Percentiles rank a stretch among this genome's conserved stretches.
These are phyloP conservation scores for Chaetomium olivaceum DNA, from an alignment of 2,329 filamentous ascomycete species.

Conservation along the genomic window DNA sequence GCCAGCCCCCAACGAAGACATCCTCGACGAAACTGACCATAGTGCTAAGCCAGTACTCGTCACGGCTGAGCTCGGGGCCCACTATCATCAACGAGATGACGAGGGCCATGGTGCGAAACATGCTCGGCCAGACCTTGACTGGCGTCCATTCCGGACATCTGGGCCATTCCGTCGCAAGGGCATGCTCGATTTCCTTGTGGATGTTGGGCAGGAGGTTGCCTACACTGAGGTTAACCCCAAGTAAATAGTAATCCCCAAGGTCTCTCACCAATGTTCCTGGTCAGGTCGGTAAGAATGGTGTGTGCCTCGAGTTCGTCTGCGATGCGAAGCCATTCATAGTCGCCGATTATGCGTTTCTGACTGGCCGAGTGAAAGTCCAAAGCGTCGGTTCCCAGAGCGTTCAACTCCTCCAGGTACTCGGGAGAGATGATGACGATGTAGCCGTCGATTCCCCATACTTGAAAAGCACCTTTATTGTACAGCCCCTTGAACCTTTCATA, in stretches of 20 bases:
- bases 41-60: not conserved
- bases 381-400: not conserved
- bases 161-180: not conserved
- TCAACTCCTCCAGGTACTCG: not conserved
- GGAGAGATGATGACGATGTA: not conserved
- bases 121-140: conserved; percentile 1
- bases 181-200: not conserved
- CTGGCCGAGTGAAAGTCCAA: not conserved
- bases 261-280: not conserved
- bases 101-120: not conserved
- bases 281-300: not conserved
- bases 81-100: conserved; percentile 1
- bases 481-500: not conserved
- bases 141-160: not conserved
- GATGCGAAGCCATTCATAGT: not conserved
- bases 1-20: not conserved
- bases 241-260: not conserved
- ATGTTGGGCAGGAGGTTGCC: not conserved
- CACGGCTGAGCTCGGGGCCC: not conserved
- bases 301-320: not conserved
- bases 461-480: not conserved
- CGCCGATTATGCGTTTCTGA: not conserved
- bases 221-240: not conserved
- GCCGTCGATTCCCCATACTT: not conserved
- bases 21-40: not conserved